These are phyloP conservation scores for Pythium rhizo-oryzae DNA, from an alignment of 352 stramenopile species.

Conservation along the genomic window DNA sequence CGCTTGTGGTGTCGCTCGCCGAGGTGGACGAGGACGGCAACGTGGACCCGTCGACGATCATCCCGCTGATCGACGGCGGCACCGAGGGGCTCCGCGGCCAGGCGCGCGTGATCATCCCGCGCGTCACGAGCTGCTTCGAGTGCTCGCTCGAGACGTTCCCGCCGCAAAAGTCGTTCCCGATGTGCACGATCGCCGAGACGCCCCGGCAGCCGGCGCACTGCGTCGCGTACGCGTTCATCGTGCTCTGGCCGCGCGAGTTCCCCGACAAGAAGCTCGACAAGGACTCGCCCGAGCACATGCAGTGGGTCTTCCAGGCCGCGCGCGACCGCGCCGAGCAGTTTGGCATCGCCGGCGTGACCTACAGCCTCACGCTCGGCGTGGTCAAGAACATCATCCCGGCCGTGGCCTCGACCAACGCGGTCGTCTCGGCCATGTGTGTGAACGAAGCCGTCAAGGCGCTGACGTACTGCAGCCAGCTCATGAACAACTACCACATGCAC, in stretches of 20 bases:
- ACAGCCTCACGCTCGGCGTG: conserved; percentile 96
- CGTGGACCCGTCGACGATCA: conserved; percentile 91
- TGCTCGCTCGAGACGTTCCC: conserved; percentile 98
- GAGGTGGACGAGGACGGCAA: conserved; percentile 87
- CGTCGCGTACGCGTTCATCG: conserved; percentile 96
- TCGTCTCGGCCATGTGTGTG: conserved; percentile 96
- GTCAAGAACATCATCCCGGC: conserved; percentile 99
- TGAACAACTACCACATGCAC: conserved; percentile 99
- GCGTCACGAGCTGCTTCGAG: conserved; percentile 99
- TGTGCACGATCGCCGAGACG: conserved; percentile 98
- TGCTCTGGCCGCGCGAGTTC: conserved; percentile 95
- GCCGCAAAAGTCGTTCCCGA: conserved; percentile 94
- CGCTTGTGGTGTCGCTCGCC: conserved; percentile 92
- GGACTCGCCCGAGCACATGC: conserved; percentile 97
- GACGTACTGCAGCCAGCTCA: conserved; percentile 94
- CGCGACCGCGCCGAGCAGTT: conserved; percentile 92
- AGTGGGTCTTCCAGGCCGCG: conserved; percentile 95
- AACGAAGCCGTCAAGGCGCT: conserved; percentile 97
- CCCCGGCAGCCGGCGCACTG: conserved; percentile 97
- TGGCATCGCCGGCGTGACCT: conserved; percentile 96
- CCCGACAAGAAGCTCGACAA: conserved; percentile 96
- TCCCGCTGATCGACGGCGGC: conserved; percentile 98
- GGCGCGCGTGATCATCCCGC: conserved; percentile 96
- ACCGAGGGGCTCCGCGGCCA: conserved; percentile 98
- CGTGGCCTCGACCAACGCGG: conserved; percentile 96